Conservation (phyloP, 2,329 filamentous ascomycete genomes). For the Xylariaceae sp. region DNA sequence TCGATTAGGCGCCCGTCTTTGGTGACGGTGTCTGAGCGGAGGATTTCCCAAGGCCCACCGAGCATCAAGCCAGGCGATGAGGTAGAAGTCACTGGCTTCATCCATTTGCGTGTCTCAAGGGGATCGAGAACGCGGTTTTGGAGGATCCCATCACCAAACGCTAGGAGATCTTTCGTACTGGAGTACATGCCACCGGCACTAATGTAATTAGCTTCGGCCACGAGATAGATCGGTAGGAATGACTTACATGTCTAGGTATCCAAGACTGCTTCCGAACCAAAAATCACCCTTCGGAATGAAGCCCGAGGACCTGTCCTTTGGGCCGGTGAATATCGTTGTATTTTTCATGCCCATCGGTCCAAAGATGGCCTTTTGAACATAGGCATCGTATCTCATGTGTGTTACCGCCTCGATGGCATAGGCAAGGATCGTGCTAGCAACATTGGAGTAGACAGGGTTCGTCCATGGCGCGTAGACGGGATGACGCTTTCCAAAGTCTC, state of each 20-base stretch:
- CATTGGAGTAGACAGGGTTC: conserved; percentile 40
- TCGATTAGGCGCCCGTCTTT: conserved; percentile 41
- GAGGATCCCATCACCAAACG: conserved; percentile 39
- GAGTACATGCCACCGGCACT: conserved; percentile 41
- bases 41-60: conserved; percentile 47
- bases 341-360: conserved; percentile 36
- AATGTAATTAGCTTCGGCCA: conserved; percentile 1
- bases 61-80: conserved; percentile 40
- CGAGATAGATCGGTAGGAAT: too few relatives aligned
- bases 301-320: conserved; percentile 31
- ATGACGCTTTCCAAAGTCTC: conserved; percentile 40
- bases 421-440: conserved; percentile 34
- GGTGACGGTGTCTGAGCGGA: conserved; percentile 42
- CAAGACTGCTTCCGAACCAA: conserved; percentile 36
- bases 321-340: conserved; percentile 36
- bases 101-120: conserved; percentile 38
- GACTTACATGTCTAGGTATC: conserved; percentile 39
- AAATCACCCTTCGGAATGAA: conserved; percentile 38
- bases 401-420: conserved; percentile 37
- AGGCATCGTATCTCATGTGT: conserved; percentile 35
- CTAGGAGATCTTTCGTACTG: conserved; percentile 38
- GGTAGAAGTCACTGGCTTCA: conserved; percentile 40
- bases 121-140: conserved; percentile 33
- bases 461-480: conserved; percentile 39
- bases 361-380: conserved; percentile 34